These are phyloP conservation scores for Reticulascus tulasneorum DNA, from an alignment of 2,329 filamentous ascomycete species.

Conservation along the genomic window DNA sequence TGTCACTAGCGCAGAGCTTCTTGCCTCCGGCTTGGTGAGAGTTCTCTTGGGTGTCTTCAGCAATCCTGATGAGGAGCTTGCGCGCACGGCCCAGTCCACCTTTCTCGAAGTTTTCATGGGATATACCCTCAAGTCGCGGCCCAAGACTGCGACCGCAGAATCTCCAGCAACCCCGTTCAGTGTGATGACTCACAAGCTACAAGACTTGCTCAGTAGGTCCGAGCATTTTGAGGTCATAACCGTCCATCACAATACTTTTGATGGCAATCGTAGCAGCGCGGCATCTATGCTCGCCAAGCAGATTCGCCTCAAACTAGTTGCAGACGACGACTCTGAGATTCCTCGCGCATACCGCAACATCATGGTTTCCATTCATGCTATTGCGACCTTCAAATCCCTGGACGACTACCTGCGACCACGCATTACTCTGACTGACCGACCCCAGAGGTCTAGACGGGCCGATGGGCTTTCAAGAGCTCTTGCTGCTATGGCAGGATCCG, in stretches of 20 bases:
- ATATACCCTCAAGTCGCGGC: slow-evolving; percentile 60
- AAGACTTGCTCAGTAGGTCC: slow-evolving; percentile 91
- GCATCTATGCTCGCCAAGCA: slow-evolving; percentile 97
- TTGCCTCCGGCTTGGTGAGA: slow-evolving; percentile 85
- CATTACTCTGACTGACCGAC: slow-evolving; percentile 75
- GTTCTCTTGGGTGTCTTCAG: slow-evolving; percentile 80
- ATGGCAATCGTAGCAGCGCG: slow-evolving; percentile 84
- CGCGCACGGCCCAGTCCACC: slow-evolving; percentile 68
- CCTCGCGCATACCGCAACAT: slow-evolving; percentile 85
- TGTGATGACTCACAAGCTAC: slow-evolving; percentile 86
- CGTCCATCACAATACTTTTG: slow-evolving; percentile 86
- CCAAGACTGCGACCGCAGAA: slow-evolving; percentile 60
- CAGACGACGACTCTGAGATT: slow-evolving; percentile 87
- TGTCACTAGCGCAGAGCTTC: slow-evolving; percentile 90
- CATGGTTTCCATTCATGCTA: slow-evolving; percentile 97
- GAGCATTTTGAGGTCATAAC: slow-evolving; percentile 98
- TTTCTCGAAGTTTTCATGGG: slow-evolving; percentile 95
- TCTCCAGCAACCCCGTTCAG: slow-evolving; percentile 82
- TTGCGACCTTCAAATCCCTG: slow-evolving; percentile 93
- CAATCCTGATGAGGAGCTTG: slow-evolving; percentile 58
- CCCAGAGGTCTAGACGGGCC: slow-evolving; percentile 56
- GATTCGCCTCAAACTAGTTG: slow-evolving; percentile 80
- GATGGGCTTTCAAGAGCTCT: slow-evolving; percentile 65
- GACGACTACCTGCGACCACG: slow-evolving; percentile 93
- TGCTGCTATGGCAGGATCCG: slow-evolving; percentile 72